Evolutionary conservation across 495 filamentous ascomycete genomes (phyloP), one percentile per base, ranked within the genome.

Genomic region (Tuber umbilicatum): DNA sequence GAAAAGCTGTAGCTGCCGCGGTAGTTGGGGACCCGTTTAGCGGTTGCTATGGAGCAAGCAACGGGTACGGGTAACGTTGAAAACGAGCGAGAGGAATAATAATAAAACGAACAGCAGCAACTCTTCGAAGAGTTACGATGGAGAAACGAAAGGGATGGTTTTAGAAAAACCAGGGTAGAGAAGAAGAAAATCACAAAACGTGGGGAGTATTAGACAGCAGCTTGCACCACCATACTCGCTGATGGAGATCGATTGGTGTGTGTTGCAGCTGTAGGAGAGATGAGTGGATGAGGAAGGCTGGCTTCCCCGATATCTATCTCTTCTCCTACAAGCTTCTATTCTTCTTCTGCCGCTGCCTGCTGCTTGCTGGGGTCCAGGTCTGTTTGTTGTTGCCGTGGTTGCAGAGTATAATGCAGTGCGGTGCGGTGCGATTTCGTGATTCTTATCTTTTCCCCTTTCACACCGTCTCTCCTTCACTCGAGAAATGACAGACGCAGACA

Each of bases 151-250:
- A 69, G 68, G 69, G 71, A 68, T 71, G 71, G 71, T 60, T 55
- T 50, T 71, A 23, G 72, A 45, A 71, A 78, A 74, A 27, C 50
- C 68, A 74, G 68, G 73, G 55, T 67, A 69, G 47, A 4, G 43
- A 50, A 75, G 73, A 69, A 73, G 68, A 64, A 55, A 40, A 41
- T 47, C 68, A 69, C 73, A 35, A 45, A 71, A 74, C 16, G 42
- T n/a, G 73, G 71, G 72, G 55, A 64, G 55, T 64, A 71, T 78
- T 70, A 78, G 77, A 75, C 69, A 70, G 55, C 69, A 71, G 45
- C 75, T 70, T 78, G 77, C 76, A 79, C 74, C 77, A 79, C 64
- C 77, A 79, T 79, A 69, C 77, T 75, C 72, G 43, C 69, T 70
- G 50, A 31, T 68, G 45, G 71, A 55, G 60, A 64, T n/a, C 38